Evolutionary conservation across 1,284 basidiomycete genomes (phyloP), one percentile per base, ranked within the genome.

Genomic region (Volvariella surrecta): DNA sequence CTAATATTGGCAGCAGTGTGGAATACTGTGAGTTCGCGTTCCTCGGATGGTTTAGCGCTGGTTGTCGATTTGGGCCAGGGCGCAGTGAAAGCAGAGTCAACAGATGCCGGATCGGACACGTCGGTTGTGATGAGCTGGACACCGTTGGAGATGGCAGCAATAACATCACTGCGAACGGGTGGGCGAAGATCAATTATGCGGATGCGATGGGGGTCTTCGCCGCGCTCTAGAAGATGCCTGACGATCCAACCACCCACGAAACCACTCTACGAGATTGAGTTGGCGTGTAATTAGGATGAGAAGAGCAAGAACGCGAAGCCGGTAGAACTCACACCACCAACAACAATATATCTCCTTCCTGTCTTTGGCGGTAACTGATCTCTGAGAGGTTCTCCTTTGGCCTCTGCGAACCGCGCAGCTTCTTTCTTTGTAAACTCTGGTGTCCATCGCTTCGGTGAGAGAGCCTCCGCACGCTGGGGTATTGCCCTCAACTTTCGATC

Each of bases 211-310:
- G 80, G 76, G 47, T 83, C 69, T 57, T 88, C 84, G 0, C 84
- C 84, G 1, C 84, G 73, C 37, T 74, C 63, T 6, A 87, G 49
- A 1, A 88, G 64, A 41, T 82, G 76, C 0, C 74, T 60, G 2
- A 82, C 76, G 32, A 88, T 77, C 84, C 84, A 88, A 10, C 81
- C 80, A 8, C 84, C 84, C 4, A 86, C 56, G 47, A 85, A 84
- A 0, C 83, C 83, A 2, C 76, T 74, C 79, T 85, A 46, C 15
- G 35, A 7, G 15, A n/a, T n/a, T 40, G 15, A 44, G n/a, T n/a
- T n/a, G n/a, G n/a, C n/a, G n/a, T 31, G 35, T 20, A 28, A 28
- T 15, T 13, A 15, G 32, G 20, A 13, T n/a, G 15, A n/a, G 9
- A 39, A 24, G 38, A 9, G 20, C 7, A 39, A 17, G 39, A 32